phyloP scores from a whole-genome alignment of 2,329 filamentous ascomycete genomes.

The Neonectria neomacrospora region DNA sequence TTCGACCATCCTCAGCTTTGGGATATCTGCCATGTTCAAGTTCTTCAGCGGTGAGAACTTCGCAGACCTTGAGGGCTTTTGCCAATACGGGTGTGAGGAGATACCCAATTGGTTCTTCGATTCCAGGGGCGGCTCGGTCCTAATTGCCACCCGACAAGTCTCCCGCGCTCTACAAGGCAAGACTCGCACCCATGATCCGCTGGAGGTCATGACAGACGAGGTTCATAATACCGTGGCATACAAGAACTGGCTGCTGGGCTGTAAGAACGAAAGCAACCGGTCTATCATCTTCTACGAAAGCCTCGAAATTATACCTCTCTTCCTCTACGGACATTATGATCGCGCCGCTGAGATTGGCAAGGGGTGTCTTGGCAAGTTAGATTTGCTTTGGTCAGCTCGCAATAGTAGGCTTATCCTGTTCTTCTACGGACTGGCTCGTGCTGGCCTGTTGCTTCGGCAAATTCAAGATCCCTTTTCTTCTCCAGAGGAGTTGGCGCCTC shows the following conservation, averaged over 20 bases:
- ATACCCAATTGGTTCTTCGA: conserved; percentile 78
- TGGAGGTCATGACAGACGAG: conserved; percentile 73
- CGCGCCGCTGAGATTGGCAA: conserved; percentile 68
- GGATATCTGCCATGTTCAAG: conserved; percentile 72
- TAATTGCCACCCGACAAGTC: conserved; percentile 74
- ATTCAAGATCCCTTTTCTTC: conserved; percentile 59
- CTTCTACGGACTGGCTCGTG: conserved; percentile 69
- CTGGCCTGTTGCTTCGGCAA: conserved; percentile 62
- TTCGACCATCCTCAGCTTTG: conserved; percentile 77
- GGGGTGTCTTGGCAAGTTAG: conserved; percentile 57
- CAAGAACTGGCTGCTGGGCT: conserved; percentile 67
- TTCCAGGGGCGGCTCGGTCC: conserved; percentile 75
- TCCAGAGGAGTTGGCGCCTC: conserved; percentile 55
- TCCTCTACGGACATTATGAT: conserved; percentile 71
- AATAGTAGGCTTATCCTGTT: conserved; percentile 67
- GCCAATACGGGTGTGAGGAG: conserved; percentile 78
- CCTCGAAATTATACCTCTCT: conserved; percentile 71
- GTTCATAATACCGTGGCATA: conserved; percentile 69
- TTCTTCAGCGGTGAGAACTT: conserved; percentile 77
- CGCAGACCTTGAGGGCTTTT: conserved; percentile 75
- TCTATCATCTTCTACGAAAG: conserved; percentile 76
- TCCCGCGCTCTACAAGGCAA: conserved; percentile 80
- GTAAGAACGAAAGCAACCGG: conserved; percentile 68
- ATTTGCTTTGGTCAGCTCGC: conserved; percentile 68
- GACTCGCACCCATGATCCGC: conserved; percentile 63